phyloP scores from a whole-genome alignment of 352 stramenopile genomes.

The Phytophthora ohioensis region DNA sequence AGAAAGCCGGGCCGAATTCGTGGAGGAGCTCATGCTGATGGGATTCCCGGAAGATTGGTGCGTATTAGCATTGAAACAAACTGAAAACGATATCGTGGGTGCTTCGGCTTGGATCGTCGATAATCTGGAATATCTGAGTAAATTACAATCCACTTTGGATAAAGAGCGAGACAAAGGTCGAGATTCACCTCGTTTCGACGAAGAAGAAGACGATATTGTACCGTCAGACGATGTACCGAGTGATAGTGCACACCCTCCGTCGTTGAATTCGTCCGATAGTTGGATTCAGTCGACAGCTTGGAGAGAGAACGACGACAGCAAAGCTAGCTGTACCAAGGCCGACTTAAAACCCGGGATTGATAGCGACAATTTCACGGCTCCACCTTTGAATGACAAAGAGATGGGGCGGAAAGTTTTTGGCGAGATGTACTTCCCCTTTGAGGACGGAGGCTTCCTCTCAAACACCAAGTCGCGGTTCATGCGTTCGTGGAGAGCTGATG shows the following conservation, averaged over 20 bases:
- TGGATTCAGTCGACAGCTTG: constrained; percentile 18
- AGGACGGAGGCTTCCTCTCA: constrained; percentile 77
- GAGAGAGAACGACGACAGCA: constrained; percentile 5
- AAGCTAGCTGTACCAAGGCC: too few species aligned
- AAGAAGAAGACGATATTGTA: constrained; percentile 71
- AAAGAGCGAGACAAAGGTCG: constrained; percentile 62
- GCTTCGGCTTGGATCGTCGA: constrained; percentile 95
- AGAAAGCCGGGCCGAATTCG: constrained; percentile 73
- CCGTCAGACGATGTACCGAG: constrained; percentile 6
- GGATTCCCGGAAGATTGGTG: constrained; percentile 95
- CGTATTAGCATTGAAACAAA: constrained; percentile 90
- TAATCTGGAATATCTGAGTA: constrained; percentile 92
- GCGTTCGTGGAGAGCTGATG: constrained; percentile 32
- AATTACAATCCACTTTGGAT: constrained; percentile 78
- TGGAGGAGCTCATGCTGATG: constrained; percentile 94
- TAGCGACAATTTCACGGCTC: constrained; percentile 1
- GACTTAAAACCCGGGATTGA: neutral
- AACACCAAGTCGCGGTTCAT: constrained; percentile 56
- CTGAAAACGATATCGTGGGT: constrained; percentile 90
- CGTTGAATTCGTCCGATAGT: constrained; percentile 19
- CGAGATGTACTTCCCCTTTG: constrained; percentile 89
- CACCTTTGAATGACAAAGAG: constrained; percentile 77
- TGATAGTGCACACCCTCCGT: neutral
- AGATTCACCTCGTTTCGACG: constrained; percentile 53
- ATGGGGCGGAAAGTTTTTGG: constrained; percentile 85